These are phyloP conservation scores for Mycena rosella DNA, from an alignment of 768 basidiomycete species.

Conservation along the genomic window DNA sequence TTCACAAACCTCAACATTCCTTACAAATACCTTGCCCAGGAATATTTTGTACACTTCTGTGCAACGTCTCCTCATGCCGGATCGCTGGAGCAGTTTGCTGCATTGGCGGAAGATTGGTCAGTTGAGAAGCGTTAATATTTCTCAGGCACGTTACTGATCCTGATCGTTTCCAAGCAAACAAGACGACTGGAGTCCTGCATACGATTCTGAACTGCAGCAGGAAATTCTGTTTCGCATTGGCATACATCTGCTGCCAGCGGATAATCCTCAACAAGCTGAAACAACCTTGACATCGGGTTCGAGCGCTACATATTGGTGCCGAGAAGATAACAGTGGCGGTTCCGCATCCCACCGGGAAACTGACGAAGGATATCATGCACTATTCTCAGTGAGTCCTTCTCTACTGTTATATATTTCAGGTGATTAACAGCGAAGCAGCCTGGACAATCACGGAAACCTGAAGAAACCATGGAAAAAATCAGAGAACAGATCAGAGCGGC, in stretches of 20 bases:
- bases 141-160: too few species aligned
- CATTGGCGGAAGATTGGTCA: conserved; percentile 37
- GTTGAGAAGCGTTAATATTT: too few species aligned
- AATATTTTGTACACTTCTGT: conserved; percentile 48
- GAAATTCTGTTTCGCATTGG: conserved; percentile 43
- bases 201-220: conserved; percentile 40
- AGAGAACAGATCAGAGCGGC: conserved; percentile 28
- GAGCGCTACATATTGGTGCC: conserved; percentile 35
- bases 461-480: background rate
- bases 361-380: conserved; percentile 3
- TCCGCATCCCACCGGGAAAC: conserved; percentile 35
- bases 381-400: background rate
- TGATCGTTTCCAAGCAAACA: too few species aligned
- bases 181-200: conserved; percentile 33
- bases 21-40: conserved; percentile 41
- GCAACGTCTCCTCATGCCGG: conserved; percentile 48
- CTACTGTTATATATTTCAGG: too few species aligned
- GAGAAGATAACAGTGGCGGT: conserved; percentile 41
- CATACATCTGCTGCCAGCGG: conserved; percentile 42
- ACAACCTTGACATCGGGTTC: background rate
- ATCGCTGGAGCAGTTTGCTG: conserved; percentile 45
- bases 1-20: conserved; percentile 45
- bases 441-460: background rate
- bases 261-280: conserved; percentile 47
- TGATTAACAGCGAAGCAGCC: background rate